Percentiles rank a stretch among this genome's conserved stretches.
Conservation (phyloP, 371 early-diverging fungal species). For the Entomophthora muscae region DNA sequence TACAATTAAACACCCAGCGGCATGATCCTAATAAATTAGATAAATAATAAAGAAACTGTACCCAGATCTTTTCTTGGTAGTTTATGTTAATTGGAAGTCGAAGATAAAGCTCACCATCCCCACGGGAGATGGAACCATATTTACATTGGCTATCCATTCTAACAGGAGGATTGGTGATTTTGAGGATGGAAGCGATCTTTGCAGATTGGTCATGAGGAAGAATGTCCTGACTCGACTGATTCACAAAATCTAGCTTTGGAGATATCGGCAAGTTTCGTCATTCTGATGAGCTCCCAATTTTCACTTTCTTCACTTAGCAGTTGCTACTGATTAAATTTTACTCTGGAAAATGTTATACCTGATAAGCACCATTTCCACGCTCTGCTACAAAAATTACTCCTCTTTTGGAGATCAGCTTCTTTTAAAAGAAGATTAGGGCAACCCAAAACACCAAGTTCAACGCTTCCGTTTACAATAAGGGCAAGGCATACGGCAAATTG, state of each 20-base stretch:
- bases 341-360: conserved; percentile 30
- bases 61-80: conserved; percentile 96
- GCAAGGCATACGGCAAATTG: conserved; percentile 95
- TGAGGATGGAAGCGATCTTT: conserved; percentile 51
- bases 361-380: conserved; percentile 75
- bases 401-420: conserved; percentile 36
- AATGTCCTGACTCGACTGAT: conserved; percentile 89
- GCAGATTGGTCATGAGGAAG: conserved; percentile 60
- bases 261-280: conserved; percentile 28
- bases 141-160: conserved; percentile 95
- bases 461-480: conserved; percentile 71
- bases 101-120: conserved; percentile 82
- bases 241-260: conserved; percentile 71
- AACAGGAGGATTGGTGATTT: conserved; percentile 51
- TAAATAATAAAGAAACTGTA: conserved; percentile 14
- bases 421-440: conserved; percentile 79
- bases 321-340: conserved; percentile 1
- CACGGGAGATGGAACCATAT: conserved; percentile 66
- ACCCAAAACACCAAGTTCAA: conserved; percentile 81
- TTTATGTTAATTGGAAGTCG: conserved; percentile 56
- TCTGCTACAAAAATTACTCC: conserved; percentile 70
- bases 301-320: conserved; percentile 18
- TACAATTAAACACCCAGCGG: conserved; percentile 74
- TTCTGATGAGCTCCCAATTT: conserved; percentile 28
- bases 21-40: conserved; percentile 61